These are phyloP conservation scores for Meyerozyma sp. DNA, from an alignment of 1,139 yeast genomes.

Conservation along the genomic window DNA sequence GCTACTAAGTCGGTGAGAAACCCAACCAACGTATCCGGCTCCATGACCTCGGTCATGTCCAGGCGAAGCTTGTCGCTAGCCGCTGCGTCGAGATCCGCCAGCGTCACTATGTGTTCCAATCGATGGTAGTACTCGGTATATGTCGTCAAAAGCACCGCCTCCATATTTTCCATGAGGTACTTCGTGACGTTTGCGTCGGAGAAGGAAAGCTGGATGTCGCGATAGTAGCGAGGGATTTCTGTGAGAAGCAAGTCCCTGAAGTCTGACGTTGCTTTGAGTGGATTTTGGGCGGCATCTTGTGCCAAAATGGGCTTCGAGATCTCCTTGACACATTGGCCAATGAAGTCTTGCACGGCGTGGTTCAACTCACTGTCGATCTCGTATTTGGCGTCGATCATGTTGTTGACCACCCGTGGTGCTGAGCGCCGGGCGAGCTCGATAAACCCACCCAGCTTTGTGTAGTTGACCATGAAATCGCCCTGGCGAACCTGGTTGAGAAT, in stretches of 20 bases:
- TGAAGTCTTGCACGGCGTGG: constrained; percentile 61
- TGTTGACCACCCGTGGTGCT: constrained; percentile 78
- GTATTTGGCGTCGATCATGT: constrained; percentile 78
- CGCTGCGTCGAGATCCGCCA: neutral
- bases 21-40: constrained; percentile 49
- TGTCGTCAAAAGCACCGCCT: constrained; percentile 45
- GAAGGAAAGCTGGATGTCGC: constrained; percentile 47
- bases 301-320: constrained; percentile 32
- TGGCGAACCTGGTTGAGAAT: constrained; percentile 43
- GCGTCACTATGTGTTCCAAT: constrained; percentile 9
- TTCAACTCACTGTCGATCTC: constrained; percentile 75
- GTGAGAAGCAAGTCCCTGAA: constrained; percentile 47
- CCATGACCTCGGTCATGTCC: constrained; percentile 41
- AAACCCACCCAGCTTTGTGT: constrained; percentile 32
- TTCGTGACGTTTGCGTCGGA: constrained; percentile 26
- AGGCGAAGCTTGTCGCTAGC: constrained; percentile 7
- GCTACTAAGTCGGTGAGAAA: constrained; percentile 43
- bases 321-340: constrained; percentile 32
- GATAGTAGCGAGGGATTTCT: constrained; percentile 51
- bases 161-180: constrained; percentile 34
- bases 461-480: constrained; percentile 29
- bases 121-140: constrained; percentile 40
- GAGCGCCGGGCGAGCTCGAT: constrained; percentile 61
- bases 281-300: constrained; percentile 10
- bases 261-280: constrained; percentile 21